Evolutionary conservation across 1,284 basidiomycete species (phyloP).

Genomic region (Ganoderma multipileum): DNA sequence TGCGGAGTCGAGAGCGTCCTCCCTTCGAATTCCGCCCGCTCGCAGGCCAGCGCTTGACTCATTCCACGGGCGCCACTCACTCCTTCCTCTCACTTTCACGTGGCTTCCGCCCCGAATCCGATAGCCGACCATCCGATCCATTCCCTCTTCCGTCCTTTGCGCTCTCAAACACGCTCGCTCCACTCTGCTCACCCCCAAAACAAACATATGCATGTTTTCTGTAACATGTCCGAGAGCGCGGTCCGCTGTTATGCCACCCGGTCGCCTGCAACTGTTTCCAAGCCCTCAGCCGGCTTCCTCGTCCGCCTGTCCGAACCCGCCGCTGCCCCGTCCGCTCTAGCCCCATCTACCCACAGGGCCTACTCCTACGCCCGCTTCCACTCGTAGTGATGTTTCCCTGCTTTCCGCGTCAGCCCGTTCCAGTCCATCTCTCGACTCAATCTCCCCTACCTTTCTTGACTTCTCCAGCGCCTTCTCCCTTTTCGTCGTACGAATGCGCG

Average conservation of each 20-base stretch:
- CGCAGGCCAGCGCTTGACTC: not conserved
- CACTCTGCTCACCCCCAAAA: no score
- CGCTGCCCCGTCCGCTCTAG: not conserved
- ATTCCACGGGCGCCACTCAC: not conserved
- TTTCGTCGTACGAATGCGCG: constrained; percentile 13
- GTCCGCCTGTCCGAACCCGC: not conserved
- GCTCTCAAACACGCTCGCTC: no score
- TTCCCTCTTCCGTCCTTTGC: not conserved
- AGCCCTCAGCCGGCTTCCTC: not conserved
- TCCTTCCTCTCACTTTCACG: not conserved
- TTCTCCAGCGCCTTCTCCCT: not conserved
- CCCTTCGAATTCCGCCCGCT: no score
- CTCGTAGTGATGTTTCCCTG: constrained; percentile 17
- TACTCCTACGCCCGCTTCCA: constrained; percentile 35
- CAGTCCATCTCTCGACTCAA: not conserved
- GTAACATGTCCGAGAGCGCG: no score
- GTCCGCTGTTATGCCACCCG: no score
- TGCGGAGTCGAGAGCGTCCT: not conserved
- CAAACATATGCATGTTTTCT: no score
- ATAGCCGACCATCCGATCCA: no score
- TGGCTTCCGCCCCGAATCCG: not conserved
- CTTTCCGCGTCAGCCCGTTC: not conserved
- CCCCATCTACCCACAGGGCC: constrained; percentile 22
- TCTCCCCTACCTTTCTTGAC: not conserved
- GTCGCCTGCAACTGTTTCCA: not conserved